Base-by-base conservation (phyloP, 139 green algal species). In the Chloropicon primus region DNA sequence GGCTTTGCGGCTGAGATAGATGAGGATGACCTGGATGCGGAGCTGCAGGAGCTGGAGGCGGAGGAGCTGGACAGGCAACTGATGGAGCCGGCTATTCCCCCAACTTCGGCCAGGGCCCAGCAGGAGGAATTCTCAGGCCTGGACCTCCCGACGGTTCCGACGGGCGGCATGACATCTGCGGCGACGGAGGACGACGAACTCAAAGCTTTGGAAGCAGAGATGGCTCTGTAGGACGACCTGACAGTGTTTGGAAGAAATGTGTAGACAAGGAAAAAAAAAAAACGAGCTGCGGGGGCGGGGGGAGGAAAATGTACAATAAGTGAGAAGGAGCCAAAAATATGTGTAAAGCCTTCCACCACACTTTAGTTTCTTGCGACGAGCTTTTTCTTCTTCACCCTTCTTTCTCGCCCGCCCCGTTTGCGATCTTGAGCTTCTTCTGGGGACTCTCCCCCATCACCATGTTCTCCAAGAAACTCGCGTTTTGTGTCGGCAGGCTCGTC, bases 181-280 rank as follows among this genome's bases (percentile, higher is more conserved):
- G 5, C 41, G 10, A 62, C 41, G 10, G 92, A 97, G 84, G 93
- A 97, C 78, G 80, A 91, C 54, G 93, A 97, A 80, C 84, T 97
- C 76, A 92, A 94, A 79, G 88, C 85, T 21, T 80, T 97, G 76
- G 79, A 94, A 79, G 86, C 86, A 22, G 93, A 97, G 83, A 93
- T 97, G 89, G 93, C 93, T n/a, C 72, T 90, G 25, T 91, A 74
- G 5, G 25, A 62, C n/a, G n/a, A n/a, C n/a, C n/a, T n/a, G n/a
- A n/a, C n/a, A n/a, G n/a, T n/a, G n/a, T n/a, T n/a, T n/a, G n/a
- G n/a, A n/a, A n/a, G n/a, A n/a, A n/a, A n/a, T n/a, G n/a, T n/a
- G n/a, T n/a, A n/a, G n/a, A n/a, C n/a, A n/a, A n/a, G n/a, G n/a
- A n/a, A n/a, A n/a, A n/a, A n/a, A n/a, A n/a, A n/a, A n/a, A n/a